These are phyloP conservation scores for Epicoccum nigrum DNA, from an alignment of 2,329 filamentous ascomycete genomes.

Conservation along the genomic window DNA sequence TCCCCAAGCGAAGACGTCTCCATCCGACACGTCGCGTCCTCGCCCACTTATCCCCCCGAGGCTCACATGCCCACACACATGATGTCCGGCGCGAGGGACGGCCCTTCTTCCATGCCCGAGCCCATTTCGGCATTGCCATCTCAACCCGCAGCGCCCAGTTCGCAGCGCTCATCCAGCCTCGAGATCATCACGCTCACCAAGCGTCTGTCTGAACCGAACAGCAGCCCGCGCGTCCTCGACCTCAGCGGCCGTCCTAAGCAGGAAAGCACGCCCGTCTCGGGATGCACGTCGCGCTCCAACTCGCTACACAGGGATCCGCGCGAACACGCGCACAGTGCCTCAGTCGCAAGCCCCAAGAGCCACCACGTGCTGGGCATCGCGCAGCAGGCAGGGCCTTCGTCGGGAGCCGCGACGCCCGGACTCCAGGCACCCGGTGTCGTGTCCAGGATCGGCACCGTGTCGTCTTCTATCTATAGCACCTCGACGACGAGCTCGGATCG, in stretches of 20 bases:
- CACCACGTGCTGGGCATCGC: not conserved
- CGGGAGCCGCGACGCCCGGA: not conserved
- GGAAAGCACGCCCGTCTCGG: not conserved
- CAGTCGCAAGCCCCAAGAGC: not conserved
- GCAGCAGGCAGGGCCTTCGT: not conserved
- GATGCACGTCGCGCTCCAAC: not conserved
- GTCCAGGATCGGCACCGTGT: constrained; percentile 7
- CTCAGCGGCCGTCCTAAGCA: constrained; percentile 15
- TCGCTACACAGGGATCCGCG: not conserved
- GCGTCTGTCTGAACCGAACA: constrained; percentile 2
- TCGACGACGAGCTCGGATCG: constrained; percentile 21
- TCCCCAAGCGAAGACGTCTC: not conserved
- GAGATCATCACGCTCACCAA: constrained; percentile 26
- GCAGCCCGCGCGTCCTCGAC: constrained; percentile 19
- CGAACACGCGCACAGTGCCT: not conserved
- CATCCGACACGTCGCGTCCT: not conserved
- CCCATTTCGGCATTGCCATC: constrained; percentile 3
- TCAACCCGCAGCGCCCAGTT: not conserved
- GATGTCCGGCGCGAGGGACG: constrained; percentile 8
- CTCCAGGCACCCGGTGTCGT: not conserved
- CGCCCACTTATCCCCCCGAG: not conserved
- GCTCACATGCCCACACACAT: constrained; percentile 6
- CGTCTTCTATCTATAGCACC: constrained; percentile 13
- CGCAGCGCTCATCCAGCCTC: constrained; percentile 18
- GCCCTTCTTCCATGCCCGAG: constrained; percentile 10